Conservation (phyloP, 1,139 yeast genomes). For the Hansenula anomala region DNA sequence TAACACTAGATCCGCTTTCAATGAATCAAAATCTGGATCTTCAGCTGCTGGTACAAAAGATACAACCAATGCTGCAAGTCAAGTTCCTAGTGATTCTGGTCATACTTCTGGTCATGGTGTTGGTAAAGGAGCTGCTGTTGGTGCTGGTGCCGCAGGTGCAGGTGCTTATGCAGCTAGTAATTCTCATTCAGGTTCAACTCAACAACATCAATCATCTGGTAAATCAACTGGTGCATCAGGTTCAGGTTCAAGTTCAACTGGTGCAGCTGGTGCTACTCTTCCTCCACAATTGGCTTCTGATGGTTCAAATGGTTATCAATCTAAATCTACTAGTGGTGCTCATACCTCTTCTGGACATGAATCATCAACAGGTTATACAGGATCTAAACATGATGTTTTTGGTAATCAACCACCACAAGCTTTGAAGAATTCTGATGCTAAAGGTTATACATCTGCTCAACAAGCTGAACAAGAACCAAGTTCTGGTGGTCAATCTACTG, state of each 20-base stretch:
- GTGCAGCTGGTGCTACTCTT: slow-evolving; percentile 12
- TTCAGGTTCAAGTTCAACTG: not conserved
- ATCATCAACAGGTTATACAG: not conserved
- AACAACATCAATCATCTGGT: too few relatives aligned
- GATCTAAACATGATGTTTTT: not conserved
- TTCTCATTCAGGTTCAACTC: not conserved
- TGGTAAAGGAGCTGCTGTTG: not conserved
- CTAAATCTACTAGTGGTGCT: slow-evolving; percentile 3
- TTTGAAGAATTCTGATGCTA: not conserved
- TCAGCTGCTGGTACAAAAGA: slow-evolving; percentile 4
- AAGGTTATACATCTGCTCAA: slow-evolving; percentile 1
- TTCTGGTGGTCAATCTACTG: not conserved
- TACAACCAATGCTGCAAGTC: slow-evolving; percentile 6
- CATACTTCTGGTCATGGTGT: not conserved
- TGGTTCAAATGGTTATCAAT: not conserved
- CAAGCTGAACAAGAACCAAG: not conserved
- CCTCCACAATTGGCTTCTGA: slow-evolving; percentile 7
- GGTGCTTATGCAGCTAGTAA: slow-evolving; percentile 1
- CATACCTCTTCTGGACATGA: not conserved
- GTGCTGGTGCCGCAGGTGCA: slow-evolving; percentile 2
- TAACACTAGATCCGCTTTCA: slow-evolving; percentile 13
- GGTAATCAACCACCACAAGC: not conserved
- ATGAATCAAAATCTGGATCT: slow-evolving; percentile 8
- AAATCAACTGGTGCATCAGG: too few relatives aligned
- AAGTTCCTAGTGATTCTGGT: slow-evolving; percentile 5